phyloP scores from a whole-genome alignment of 2,329 filamentous ascomycete species.

The Mycocentrospora acerina region DNA sequence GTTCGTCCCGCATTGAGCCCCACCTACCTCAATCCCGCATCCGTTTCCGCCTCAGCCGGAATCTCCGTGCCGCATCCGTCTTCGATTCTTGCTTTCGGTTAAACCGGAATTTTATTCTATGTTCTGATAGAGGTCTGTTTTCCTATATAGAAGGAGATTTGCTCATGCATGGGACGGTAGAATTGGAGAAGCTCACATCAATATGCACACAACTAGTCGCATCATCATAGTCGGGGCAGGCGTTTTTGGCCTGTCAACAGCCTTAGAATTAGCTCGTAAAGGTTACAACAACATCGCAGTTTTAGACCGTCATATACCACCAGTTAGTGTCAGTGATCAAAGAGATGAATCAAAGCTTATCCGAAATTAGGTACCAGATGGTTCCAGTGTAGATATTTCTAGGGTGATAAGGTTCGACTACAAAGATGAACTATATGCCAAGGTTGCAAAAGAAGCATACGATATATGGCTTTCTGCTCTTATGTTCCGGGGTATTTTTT shows the following conservation, averaged over 20 bases:
- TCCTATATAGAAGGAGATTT: too few species aligned
- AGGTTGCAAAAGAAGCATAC: slow-evolving; percentile 30
- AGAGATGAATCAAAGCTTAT: not conserved
- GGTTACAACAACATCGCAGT: slow-evolving; percentile 10
- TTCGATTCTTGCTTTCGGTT: too few species aligned
- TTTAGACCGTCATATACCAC: slow-evolving; percentile 11
- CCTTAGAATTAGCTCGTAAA: slow-evolving; percentile 62
- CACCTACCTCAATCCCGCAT: not conserved
- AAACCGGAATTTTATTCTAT: too few species aligned
- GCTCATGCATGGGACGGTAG: too few species aligned
- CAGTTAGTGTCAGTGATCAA: not conserved
- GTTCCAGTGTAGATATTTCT: slow-evolving; percentile 45
- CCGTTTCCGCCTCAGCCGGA: slow-evolving; percentile 2
- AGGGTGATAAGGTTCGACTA: slow-evolving; percentile 43
- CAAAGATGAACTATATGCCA: slow-evolving; percentile 27
- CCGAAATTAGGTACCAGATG: slow-evolving; percentile 23
- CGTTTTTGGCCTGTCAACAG: slow-evolving; percentile 61
- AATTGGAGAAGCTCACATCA: not conserved
- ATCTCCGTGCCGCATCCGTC: not conserved
- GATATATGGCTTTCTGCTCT: slow-evolving; percentile 5
- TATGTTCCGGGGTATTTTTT: slow-evolving; percentile 53
- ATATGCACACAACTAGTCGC: slow-evolving; percentile 2
- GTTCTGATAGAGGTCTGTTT: too few species aligned
- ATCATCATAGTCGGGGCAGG: slow-evolving; percentile 48
- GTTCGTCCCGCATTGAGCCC: too few species aligned